Conservation (phyloP, 2,329 filamentous ascomycete species). For the Drechslerella dactyloides region DNA sequence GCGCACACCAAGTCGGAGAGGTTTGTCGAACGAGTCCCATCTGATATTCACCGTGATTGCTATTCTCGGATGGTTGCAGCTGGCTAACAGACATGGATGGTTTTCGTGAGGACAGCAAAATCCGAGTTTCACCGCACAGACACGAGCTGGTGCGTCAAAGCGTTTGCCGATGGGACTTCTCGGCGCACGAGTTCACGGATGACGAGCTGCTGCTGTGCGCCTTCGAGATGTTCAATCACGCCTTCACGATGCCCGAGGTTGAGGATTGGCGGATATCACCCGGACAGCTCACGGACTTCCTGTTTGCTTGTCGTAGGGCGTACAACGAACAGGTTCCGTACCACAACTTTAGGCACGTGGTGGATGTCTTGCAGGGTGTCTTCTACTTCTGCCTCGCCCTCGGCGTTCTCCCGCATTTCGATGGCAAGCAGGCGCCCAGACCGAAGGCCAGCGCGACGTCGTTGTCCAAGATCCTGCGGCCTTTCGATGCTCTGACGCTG, state of each 20-base stretch:
- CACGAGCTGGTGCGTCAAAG: constrained; percentile 70
- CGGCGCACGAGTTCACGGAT: constrained; percentile 84
- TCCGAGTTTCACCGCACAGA: constrained; percentile 71
- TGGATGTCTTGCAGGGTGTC: constrained; percentile 91
- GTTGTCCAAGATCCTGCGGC: constrained; percentile 67
- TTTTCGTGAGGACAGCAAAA: constrained; percentile 61
- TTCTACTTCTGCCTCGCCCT: constrained; percentile 88
- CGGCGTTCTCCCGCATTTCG: constrained; percentile 69
- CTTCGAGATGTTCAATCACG: constrained; percentile 88
- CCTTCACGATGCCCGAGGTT: constrained; percentile 79
- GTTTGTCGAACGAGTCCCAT: constrained; percentile 61
- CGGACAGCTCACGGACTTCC: constrained; percentile 83
- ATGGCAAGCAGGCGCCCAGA: constrained; percentile 38
- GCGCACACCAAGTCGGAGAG: constrained; percentile 67
- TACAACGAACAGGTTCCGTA: constrained; percentile 97
- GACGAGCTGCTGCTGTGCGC: constrained; percentile 87
- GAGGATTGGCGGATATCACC: constrained; percentile 78
- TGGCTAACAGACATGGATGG: constrained; percentile 14
- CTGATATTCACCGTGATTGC: constrained; percentile 25
- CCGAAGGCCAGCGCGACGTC: constrained; percentile 45
- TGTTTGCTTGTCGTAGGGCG: constrained; percentile 86
- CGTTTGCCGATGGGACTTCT: constrained; percentile 83
- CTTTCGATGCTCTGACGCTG: constrained; percentile 86
- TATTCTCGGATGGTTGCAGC: constrained; percentile 16
- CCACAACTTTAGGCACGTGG: constrained; percentile 96